Percentiles rank a stretch among this genome's conserved stretches.
phyloP scores from a whole-genome alignment of 2,329 filamentous ascomycete genomes.

The Aspergillus spinulosporus region DNA sequence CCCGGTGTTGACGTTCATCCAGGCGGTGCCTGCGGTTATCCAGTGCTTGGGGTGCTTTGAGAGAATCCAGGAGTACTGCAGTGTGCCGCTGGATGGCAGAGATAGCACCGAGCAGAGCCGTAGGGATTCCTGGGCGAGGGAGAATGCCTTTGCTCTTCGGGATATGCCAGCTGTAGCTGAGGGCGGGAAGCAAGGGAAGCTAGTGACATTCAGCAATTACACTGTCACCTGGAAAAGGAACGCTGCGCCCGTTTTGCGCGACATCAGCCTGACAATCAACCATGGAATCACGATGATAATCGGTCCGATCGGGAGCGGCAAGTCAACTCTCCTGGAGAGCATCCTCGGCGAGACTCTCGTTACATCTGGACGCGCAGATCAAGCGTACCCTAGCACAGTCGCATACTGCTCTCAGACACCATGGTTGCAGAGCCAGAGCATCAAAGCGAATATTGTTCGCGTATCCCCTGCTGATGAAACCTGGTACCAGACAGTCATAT shows the following conservation, averaged over 20 bases:
- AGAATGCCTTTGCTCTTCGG: neutral
- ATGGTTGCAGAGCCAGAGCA: slow-evolving; percentile 24
- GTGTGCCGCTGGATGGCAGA: neutral
- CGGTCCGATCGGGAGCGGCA: slow-evolving; percentile 48
- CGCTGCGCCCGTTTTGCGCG: slow-evolving; percentile 14
- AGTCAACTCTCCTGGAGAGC: slow-evolving; percentile 44
- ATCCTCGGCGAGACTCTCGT: slow-evolving; percentile 33
- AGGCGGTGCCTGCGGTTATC: slow-evolving; percentile 36
- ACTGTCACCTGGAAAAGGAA: slow-evolving; percentile 1
- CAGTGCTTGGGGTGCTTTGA: slow-evolving; percentile 43
- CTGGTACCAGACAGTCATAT: slow-evolving; percentile 28
- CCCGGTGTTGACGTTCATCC: slow-evolving; percentile 27
- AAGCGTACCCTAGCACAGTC: neutral
- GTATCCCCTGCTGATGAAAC: slow-evolving; percentile 24
- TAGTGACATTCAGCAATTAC: slow-evolving; percentile 22
- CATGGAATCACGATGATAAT: slow-evolving; percentile 29
- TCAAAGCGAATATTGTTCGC: slow-evolving; percentile 30
- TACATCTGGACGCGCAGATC: slow-evolving; percentile 7
- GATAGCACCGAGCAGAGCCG: slow-evolving; percentile 33
- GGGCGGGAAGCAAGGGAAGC: neutral
- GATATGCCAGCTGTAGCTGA: neutral
- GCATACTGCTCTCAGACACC: slow-evolving; percentile 28
- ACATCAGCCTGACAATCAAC: slow-evolving; percentile 19
- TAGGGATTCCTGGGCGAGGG: neutral
- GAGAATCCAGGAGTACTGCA: slow-evolving; percentile 41